phyloP scores from a whole-genome alignment of 495 filamentous ascomycete species.

The Bathelium albidoporum region DNA sequence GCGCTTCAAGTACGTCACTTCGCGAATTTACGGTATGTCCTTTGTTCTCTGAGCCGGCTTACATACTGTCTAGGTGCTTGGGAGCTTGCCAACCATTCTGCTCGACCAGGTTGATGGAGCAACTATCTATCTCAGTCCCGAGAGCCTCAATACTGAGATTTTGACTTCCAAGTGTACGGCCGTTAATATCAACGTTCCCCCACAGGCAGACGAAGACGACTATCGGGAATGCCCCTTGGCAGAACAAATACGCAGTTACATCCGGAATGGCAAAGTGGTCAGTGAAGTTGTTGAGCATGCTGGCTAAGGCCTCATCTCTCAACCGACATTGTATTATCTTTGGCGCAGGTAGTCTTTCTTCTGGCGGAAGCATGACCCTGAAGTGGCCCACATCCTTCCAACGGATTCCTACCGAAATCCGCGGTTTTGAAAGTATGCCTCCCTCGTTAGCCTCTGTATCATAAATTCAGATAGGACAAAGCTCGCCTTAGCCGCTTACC shows the following conservation, averaged over 20 bases:
- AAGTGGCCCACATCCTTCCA: background rate
- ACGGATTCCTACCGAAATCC: background rate
- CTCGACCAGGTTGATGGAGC: constrained; percentile 91
- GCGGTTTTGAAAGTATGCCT: background rate
- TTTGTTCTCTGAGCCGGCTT: background rate
- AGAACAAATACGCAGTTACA: constrained; percentile 76
- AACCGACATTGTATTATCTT: background rate
- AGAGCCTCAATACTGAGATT: constrained; percentile 66
- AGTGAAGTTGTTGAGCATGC: constrained; percentile 87
- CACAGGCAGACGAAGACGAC: constrained; percentile 58
- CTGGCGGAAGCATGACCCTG: background rate
- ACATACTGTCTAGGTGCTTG: constrained; percentile 58
- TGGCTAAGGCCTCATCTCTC: constrained; percentile 37
- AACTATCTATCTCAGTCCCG: constrained; percentile 69
- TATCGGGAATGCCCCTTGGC: constrained; percentile 78
- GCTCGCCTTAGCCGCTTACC: background rate
- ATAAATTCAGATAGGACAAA: background rate
- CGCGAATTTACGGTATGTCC: background rate
- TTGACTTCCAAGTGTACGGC: constrained; percentile 77
- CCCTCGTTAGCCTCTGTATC: background rate
- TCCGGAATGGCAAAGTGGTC: constrained; percentile 62
- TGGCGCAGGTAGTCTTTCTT: background rate
- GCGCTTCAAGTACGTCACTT: constrained; percentile 40
- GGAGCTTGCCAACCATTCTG: constrained; percentile 71
- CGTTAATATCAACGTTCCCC: constrained; percentile 76